These are phyloP conservation scores for Ceratorhiza oryzae-sativae DNA, from an alignment of 1,284 basidiomycete species.

Conservation along the genomic window DNA sequence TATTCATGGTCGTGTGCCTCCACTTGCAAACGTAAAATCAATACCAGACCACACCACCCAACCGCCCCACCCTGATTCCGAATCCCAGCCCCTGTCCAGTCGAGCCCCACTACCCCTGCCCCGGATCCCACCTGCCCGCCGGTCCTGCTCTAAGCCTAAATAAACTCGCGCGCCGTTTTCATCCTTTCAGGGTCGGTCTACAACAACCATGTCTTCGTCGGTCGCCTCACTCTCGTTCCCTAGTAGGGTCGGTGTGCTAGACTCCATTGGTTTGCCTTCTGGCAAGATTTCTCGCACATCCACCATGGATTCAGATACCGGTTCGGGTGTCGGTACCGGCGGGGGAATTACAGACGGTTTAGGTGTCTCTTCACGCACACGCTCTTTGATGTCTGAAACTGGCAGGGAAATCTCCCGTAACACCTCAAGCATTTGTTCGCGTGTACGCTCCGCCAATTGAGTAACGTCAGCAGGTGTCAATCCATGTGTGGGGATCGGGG, in stretches of 20 bases:
- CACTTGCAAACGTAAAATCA: conserved; percentile 30
- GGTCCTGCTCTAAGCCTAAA: not conserved
- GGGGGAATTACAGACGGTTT: conserved; percentile 40
- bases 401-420: conserved; percentile 67
- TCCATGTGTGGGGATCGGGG: conserved; percentile 75
- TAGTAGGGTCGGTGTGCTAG: conserved; percentile 11
- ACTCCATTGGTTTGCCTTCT: conserved; percentile 21
- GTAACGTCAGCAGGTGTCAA: conserved; percentile 70
- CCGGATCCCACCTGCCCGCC: not conserved
- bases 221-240: conserved; percentile 47
- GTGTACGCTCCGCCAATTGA: conserved; percentile 67
- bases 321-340: conserved; percentile 16
- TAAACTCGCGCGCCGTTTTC: not conserved
- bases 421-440: conserved; percentile 73
- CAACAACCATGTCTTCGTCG: conserved; percentile 52
- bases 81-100: not conserved
- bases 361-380: conserved; percentile 43
- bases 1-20: conserved; percentile 38
- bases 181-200: conserved; percentile 47
- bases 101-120: not conserved
- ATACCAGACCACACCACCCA: conserved; percentile 26
- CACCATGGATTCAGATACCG: conserved; percentile 6
- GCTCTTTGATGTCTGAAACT: not conserved
- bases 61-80: not conserved
- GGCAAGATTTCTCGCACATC: conserved; percentile 37